phyloP scores from a whole-genome alignment of 495 filamentous ascomycete genomes.

The Aspergillus ellipticus region DNA sequence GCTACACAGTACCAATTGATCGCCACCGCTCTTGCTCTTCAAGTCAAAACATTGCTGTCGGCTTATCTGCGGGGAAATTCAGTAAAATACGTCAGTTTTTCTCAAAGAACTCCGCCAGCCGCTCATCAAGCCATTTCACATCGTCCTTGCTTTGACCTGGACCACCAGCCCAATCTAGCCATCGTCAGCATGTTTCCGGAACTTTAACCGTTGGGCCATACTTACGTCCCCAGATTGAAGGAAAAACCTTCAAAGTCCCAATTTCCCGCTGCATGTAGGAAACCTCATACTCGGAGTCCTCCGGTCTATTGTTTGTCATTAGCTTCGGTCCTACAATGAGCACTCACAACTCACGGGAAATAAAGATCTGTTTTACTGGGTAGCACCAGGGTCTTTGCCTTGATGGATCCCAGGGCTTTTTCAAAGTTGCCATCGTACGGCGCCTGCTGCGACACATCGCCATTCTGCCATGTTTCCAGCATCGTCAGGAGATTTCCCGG shows the following conservation, averaged over 20 bases:
- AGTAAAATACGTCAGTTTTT: not conserved
- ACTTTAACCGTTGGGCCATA: slow-evolving; percentile 18
- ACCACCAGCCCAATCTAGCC: slow-evolving; percentile 54
- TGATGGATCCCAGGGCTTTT: slow-evolving; percentile 62
- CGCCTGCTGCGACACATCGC: slow-evolving; percentile 59
- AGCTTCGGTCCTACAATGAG: slow-evolving; percentile 7
- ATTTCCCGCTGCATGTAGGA: slow-evolving; percentile 58
- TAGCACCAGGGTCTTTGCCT: slow-evolving; percentile 62
- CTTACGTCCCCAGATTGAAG: slow-evolving; percentile 67
- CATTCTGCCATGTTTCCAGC: slow-evolving; percentile 72
- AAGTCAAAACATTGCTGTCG: no score
- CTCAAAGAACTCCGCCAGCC: slow-evolving; percentile 48
- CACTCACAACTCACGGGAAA: slow-evolving; percentile 54
- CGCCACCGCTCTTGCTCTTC: no score
- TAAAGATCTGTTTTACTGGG: slow-evolving; percentile 68
- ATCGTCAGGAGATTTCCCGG: slow-evolving; percentile 65
- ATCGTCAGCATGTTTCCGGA: slow-evolving; percentile 9
- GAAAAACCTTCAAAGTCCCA: slow-evolving; percentile 54
- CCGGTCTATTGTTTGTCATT: slow-evolving; percentile 40
- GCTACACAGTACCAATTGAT: no score
- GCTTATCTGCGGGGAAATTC: not conserved
- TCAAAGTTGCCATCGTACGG: slow-evolving; percentile 63
- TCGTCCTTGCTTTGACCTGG: slow-evolving; percentile 62
- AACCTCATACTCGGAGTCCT: slow-evolving; percentile 68
- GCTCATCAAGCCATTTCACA: slow-evolving; percentile 62